Evolutionary conservation across 192 early-diverging fungal species (phyloP), one percentile per base, ranked within the genome.

Genomic region (Rhizophagus clarus): DNA sequence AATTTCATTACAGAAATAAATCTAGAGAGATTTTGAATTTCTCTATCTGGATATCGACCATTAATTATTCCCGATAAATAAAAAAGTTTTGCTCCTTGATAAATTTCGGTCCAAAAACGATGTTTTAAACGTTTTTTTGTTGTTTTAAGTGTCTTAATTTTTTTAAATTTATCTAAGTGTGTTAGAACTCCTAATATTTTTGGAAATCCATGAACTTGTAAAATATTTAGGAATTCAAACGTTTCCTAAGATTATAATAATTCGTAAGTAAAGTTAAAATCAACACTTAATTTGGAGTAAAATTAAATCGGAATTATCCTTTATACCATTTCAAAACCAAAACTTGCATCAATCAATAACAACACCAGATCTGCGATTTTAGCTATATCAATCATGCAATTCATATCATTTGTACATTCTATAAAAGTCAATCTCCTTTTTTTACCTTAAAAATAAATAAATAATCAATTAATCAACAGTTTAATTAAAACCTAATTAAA

Each of bases 41-140:
- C 98, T 81, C 92, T 93, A 81, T 97, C 96, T 32, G 94, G 89
- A 83, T 99, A 99, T 49, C 92, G 90, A 45, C 96, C 96, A 81
- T 98, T 96, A 85, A 98, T 95, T 28, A 98, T 87, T 31, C 98
- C 97, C 5, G 96, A 96, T n/a, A 99, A 87, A 80, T 98, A 98
- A 79, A 99, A 99, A 20, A 99, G 87, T 86, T 99, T 99, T 72
- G 98, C 98, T 26, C 98, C 98, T 79, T 99, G 94, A 84, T 99
- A 98, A 74, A 98, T 98, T 82, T 99, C 98, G n/a, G 98, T 98
- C 98, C 98, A 99, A 88, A 99, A 99, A 81, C 98, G 93, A 61
- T 97, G 96, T 91, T 99, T 99, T 74, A 99, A 88, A 78, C 89
- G 84, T 88, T 98, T 98, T 85, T 98, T 98, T 3, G 92, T 95